Evolutionary conservation across 805 yeast genomes (phyloP).

Genomic region (Starmerella kuoi): DNA sequence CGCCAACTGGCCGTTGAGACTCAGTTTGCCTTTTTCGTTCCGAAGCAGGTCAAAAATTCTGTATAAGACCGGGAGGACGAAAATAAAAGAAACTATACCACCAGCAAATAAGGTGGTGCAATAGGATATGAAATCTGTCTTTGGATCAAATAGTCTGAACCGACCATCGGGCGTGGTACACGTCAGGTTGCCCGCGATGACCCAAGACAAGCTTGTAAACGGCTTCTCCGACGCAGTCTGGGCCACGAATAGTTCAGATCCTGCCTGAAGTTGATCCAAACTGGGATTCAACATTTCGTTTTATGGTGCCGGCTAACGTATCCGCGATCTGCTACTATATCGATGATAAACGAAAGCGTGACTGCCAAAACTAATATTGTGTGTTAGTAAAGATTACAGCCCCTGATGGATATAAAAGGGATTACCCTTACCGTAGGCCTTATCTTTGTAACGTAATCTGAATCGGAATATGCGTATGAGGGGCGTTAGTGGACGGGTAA

Average conservation of each 20-base stretch:
- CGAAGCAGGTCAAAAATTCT: slow-evolving; percentile 10
- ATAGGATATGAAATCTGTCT: slow-evolving; percentile 20
- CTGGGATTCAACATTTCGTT: not conserved
- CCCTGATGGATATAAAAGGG: no score
- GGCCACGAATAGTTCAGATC: not conserved
- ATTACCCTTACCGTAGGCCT: no score
- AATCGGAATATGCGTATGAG: no score
- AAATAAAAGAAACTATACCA: slow-evolving; percentile 6
- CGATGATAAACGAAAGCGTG: no score
- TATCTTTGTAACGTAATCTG: no score
- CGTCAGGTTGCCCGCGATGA: slow-evolving; percentile 7
- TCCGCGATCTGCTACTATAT: no score
- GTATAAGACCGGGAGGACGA: slow-evolving; percentile 14
- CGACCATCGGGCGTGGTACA: slow-evolving; percentile 8
- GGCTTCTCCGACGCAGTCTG: not conserved
- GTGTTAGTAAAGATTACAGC: no score
- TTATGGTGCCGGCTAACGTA: no score
- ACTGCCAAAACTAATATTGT: no score
- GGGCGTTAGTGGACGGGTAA: no score
- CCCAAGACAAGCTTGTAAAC: slow-evolving; percentile 3
- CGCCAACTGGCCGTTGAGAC: slow-evolving; percentile 18
- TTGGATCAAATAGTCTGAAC: slow-evolving; percentile 18
- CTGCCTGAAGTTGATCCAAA: not conserved
- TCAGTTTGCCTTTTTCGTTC: slow-evolving; percentile 15
- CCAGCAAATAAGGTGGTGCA: slow-evolving; percentile 18